These are phyloP conservation scores for Teunomyces atbi DNA, from an alignment of 805 yeast species.

Conservation along the genomic window DNA sequence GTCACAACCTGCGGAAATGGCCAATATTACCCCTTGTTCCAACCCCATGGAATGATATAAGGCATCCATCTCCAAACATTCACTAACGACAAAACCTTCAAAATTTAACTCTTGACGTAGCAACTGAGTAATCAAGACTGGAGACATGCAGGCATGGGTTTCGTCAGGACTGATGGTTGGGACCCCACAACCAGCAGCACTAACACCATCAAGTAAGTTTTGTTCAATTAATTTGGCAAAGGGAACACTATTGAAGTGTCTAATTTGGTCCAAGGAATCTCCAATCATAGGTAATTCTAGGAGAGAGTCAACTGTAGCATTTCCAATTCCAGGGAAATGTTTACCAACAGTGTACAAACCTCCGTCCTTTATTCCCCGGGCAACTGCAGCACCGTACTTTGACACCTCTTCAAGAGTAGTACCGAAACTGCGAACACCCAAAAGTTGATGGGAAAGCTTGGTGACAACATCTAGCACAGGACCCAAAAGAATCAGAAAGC, in stretches of 20 bases:
- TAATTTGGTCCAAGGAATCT: conserved; percentile 53
- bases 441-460: conserved; percentile 52
- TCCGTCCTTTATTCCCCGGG: conserved; percentile 52
- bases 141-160: conserved; percentile 61
- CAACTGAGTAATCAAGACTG: conserved; percentile 48
- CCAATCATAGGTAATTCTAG: conserved; percentile 59
- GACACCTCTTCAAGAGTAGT: conserved; percentile 58
- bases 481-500: conserved; percentile 55
- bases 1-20: conserved; percentile 65
- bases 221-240: conserved; percentile 47
- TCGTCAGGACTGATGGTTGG: conserved; percentile 61
- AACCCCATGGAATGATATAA: conserved; percentile 61
- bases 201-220: conserved; percentile 50
- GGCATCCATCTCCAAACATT: conserved; percentile 64
- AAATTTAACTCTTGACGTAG: conserved; percentile 51
- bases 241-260: conserved; percentile 49
- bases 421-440: conserved; percentile 62
- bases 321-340: conserved; percentile 68
- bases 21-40: conserved; percentile 63
- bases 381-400: conserved; percentile 52
- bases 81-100: conserved; percentile 57
- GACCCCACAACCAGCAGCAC: conserved; percentile 65
- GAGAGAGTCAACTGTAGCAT: conserved; percentile 56
- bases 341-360: conserved; percentile 57
- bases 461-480: conserved; percentile 64